Base-by-base conservation (phyloP, 2,329 filamentous ascomycete genomes). In the Xylariaceae sp. region DNA sequence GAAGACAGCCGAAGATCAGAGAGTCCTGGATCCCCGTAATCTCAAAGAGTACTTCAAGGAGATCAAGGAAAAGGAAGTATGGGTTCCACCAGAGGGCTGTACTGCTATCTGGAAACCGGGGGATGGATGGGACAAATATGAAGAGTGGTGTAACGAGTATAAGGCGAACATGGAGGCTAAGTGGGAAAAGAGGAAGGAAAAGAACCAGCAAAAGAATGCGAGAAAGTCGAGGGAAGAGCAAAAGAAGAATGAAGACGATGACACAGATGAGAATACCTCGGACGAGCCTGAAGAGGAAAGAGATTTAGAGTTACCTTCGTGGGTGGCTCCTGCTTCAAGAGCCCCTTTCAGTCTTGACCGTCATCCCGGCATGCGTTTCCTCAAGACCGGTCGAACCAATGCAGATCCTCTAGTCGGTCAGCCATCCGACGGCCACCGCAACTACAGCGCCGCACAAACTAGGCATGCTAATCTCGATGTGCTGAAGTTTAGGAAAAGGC, bases 401-500 rank as follows among this genome's bases (percentile, higher is more conserved):
- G 12, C 43, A 17, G 43, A 45, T 35, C 37, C 43, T 22, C 36
- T 45, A 21, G 43, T 40, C n/a, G 43, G 43, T 5, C 27, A 32
- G 27, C 27, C 27, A 14, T 32, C 27, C 27, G 44, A 52, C 2
- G 50, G 49, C 1, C 51, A 60, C 3, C 39, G 58, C 12, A 65
- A 57, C 33, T 68, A 68, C 48, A 55, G 40, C 14, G 65, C 64
- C 1, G 62, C 58, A 1, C 52, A 60, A 21, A 54, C 45, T 29
- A 56, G 55, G 19, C 32, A 41, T 3, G 33, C 61, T 1, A 53
- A 60, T 37, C 27, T 50, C 5, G 44, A 55, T 12, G 32, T 25
- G 2, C 34, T 62, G 6, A 47, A 41, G 36, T 64, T 66, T 44
- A 40, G 53, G 6, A 63, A 59, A 45, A 35, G 60, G 17, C 33